Evolutionary conservation across 1,284 basidiomycete genomes (phyloP).

Genomic region (Stygiomarasmius scandens): DNA sequence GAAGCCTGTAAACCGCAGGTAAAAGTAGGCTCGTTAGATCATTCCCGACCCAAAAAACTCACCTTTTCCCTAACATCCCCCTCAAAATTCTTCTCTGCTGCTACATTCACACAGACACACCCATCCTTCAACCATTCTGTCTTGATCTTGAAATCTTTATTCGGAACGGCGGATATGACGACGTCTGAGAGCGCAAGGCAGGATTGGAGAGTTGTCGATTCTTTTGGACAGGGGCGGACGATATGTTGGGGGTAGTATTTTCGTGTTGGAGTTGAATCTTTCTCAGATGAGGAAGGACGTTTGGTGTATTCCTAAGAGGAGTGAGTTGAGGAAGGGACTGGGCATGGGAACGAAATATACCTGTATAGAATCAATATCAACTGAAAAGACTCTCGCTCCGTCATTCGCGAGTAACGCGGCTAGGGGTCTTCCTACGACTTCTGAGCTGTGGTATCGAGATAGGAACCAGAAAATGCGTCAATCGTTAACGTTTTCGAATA

Average conservation of each 20-base stretch:
- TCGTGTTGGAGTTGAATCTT: constrained; percentile 33
- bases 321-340: background rate
- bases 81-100: constrained; percentile 97
- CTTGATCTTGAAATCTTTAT: constrained; percentile 84
- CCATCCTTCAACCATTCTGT: constrained; percentile 92
- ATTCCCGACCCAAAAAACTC: background rate
- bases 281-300: constrained; percentile 58
- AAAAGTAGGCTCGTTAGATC: background rate
- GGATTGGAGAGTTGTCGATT: constrained; percentile 61
- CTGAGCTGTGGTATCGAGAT: constrained; percentile 60
- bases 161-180: constrained; percentile 90
- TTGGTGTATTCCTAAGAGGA: constrained; percentile 80
- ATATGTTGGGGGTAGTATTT: constrained; percentile 85
- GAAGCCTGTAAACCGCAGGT: constrained; percentile 66
- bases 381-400: constrained; percentile 92
- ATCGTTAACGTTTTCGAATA: background rate
- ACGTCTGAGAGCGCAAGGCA: constrained; percentile 85
- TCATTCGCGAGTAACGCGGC: constrained; percentile 95
- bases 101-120: constrained; percentile 91
- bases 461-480: background rate
- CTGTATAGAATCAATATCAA: constrained; percentile 92
- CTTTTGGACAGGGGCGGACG: constrained; percentile 67
- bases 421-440: constrained; percentile 94
- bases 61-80: constrained; percentile 91
- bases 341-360: too few species aligned